phyloP scores from a whole-genome alignment of 1,139 yeast species.

The Ogataea hybrid region DNA sequence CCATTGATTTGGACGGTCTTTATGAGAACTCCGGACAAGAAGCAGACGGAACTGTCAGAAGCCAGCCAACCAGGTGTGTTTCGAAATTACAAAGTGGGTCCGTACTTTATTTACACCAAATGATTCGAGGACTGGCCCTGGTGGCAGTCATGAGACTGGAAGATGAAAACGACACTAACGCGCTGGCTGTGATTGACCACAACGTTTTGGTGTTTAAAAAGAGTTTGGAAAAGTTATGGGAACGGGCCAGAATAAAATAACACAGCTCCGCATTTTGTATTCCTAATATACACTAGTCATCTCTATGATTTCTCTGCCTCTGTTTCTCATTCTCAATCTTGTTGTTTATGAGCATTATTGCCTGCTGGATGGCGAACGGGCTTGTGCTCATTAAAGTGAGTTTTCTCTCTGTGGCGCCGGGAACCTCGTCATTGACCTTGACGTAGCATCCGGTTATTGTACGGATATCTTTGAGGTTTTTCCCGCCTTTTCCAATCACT shows the following conservation, averaged over 20 bases:
- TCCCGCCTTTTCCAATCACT: conserved; percentile 85
- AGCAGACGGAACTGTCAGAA: neutral
- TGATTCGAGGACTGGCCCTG: conserved; percentile 90
- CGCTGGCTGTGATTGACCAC: conserved; percentile 80
- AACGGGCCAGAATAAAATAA: conserved; percentile 25
- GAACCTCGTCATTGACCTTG: conserved; percentile 64
- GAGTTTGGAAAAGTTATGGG: conserved; percentile 80
- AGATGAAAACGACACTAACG: conserved; percentile 42
- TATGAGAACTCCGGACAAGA: conserved; percentile 40
- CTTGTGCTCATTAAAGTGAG: conserved; percentile 71
- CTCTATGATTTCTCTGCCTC: conserved; percentile 27
- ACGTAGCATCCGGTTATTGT: conserved; percentile 76
- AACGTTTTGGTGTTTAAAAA: conserved; percentile 80
- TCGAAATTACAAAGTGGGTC: conserved; percentile 82
- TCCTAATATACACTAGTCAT: conserved; percentile 12
- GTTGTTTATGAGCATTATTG: conserved; percentile 74
- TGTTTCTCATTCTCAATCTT: conserved; percentile 66
- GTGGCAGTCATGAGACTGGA: conserved; percentile 76
- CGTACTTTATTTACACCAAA: conserved; percentile 77
- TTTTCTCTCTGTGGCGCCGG: conserved; percentile 56
- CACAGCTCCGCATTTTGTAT: conserved; percentile 3
- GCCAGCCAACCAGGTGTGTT: conserved; percentile 55
- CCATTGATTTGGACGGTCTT: conserved; percentile 80
- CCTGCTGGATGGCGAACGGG: conserved; percentile 65
- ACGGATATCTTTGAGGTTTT: conserved; percentile 75